Evolutionary conservation across 257 asterid species (phyloP).

Genomic region (Ilex aquifolium): DNA sequence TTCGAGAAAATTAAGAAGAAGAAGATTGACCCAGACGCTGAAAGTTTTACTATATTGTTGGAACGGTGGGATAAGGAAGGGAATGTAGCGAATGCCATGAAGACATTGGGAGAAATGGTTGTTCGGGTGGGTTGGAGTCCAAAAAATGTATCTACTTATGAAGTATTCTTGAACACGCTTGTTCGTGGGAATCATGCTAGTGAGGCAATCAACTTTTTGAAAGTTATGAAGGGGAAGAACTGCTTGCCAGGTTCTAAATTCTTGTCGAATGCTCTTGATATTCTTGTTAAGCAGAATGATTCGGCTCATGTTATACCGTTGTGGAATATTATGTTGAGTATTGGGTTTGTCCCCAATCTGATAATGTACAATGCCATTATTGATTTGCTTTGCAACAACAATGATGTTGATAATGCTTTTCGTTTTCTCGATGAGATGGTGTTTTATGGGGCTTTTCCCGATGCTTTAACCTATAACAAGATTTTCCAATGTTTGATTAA

Average conservation of each 20-base stretch:
- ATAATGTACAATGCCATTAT: constrained; percentile 50
- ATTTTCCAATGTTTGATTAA: constrained; percentile 58
- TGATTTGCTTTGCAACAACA: constrained; percentile 45
- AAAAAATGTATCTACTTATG: constrained; percentile 47
- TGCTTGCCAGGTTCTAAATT: constrained; percentile 73
- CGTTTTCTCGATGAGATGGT: constrained; percentile 65
- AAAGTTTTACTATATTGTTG: constrained; percentile 59
- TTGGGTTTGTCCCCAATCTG: constrained; percentile 47
- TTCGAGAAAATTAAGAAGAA: constrained; percentile 41
- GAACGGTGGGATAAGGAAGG: constrained; percentile 84
- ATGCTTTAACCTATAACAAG: constrained; percentile 58
- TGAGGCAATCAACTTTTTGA: constrained; percentile 65
- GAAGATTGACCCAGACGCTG: constrained; percentile 53
- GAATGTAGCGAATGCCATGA: constrained; percentile 46
- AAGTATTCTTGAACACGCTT: constrained; percentile 56
- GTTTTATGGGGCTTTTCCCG: constrained; percentile 68
- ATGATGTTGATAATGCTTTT: constrained; percentile 45
- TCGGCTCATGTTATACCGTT: constrained; percentile 39
- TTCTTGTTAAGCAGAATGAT: constrained; percentile 49
- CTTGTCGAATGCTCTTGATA: constrained; percentile 58
- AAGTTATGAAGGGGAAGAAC: constrained; percentile 57
- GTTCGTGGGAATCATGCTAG: constrained; percentile 42
- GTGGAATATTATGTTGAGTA: constrained; percentile 60
- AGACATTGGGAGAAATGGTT: constrained; percentile 69
- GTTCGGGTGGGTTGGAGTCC: constrained; percentile 71